Base-by-base conservation (phyloP, 2,329 filamentous ascomycete genomes). In the Sphaerulina populicola region DNA sequence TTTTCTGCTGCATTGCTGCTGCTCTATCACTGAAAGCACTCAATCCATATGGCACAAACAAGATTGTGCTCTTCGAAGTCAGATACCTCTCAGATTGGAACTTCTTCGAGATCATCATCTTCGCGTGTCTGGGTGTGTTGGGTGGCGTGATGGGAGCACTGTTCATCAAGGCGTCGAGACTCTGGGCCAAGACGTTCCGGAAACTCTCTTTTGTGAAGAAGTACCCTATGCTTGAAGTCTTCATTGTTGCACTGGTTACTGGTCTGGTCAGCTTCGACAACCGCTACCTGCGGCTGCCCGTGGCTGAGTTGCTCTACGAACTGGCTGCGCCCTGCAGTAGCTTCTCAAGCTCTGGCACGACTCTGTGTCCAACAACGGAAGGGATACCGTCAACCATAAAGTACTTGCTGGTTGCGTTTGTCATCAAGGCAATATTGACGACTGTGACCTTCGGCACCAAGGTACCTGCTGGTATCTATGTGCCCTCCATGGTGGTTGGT, bases 401-500 rank as follows among this genome's bases (percentile, higher is more conserved):
- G 27, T 85, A 82, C 50, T 74, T 98, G 0, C 72, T 85, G 10
- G 69, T 83, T 14, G 91, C 91, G 0, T 93, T 97, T 58, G 71
- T 96, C 23, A 85, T 97, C 72, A 98, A 98, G 67, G 86, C 88
- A 0, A 75, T 91, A 41, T 71, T 98, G 38, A 97, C 93, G 0
- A 83, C 85, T 41, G 83, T 96, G 58, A 95, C 91, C 0, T 97
- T 97, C 69, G 91, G 91, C 23, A 90, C 96, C 65, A 97, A 97
- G 76, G 83, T 97, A 0, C 93, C 93, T 8, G 89, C 91, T 1
- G 93, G 93, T 57, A 96, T 98, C 60, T 98, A 98, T 62, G 90
- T 98, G 1, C 93, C 93, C 2, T 96, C 91, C 61, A 98, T 98
- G 93, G 93, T 97, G 27, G 88, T 97, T 14, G 93, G 93, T 57